Evolutionary conservation across 2,329 filamentous ascomycete species (phyloP).

Genomic region (Alternaria postmessia): DNA sequence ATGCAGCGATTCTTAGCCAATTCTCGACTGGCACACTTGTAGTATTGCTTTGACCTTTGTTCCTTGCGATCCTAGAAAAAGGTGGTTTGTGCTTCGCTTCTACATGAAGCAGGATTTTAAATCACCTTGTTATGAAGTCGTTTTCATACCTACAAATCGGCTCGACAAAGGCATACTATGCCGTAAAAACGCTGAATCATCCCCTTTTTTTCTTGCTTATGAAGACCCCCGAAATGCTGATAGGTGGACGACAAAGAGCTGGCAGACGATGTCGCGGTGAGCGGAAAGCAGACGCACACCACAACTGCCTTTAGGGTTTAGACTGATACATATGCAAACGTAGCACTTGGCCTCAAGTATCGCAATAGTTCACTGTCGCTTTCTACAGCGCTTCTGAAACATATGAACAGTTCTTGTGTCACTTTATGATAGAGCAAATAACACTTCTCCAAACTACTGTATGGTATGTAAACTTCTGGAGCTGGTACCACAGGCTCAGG

Average conservation of each 20-base stretch:
- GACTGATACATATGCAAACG: not conserved
- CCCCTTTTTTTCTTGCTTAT: too few relatives aligned
- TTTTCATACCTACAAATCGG: not conserved
- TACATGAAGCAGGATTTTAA: not conserved
- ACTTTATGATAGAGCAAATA: not conserved
- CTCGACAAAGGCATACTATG: not conserved
- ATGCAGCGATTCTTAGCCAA: not conserved
- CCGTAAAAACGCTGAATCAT: not conserved
- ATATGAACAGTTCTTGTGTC: not conserved
- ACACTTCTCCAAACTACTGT: too few relatives aligned
- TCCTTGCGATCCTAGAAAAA: not conserved
- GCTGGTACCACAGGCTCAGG: not conserved
- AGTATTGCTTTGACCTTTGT: not conserved
- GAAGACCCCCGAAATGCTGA: too few relatives aligned
- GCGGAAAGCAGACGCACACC: too few relatives aligned
- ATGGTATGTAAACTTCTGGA: not conserved
- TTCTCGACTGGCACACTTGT: not conserved
- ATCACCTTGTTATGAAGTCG: not conserved
- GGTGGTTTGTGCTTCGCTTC: not conserved
- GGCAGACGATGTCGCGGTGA: rapidly evolving
- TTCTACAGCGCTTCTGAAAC: not conserved
- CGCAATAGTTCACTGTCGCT: not conserved
- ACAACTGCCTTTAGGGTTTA: rapidly evolving
- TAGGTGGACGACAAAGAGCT: not conserved
- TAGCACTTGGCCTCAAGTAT: not conserved